A percentile compares a stretch with the other conserved stretches of the same genome.
These are phyloP conservation scores for Nigrograna mackinnonii DNA, from an alignment of 2,329 filamentous ascomycete genomes.

Conservation along the genomic window DNA sequence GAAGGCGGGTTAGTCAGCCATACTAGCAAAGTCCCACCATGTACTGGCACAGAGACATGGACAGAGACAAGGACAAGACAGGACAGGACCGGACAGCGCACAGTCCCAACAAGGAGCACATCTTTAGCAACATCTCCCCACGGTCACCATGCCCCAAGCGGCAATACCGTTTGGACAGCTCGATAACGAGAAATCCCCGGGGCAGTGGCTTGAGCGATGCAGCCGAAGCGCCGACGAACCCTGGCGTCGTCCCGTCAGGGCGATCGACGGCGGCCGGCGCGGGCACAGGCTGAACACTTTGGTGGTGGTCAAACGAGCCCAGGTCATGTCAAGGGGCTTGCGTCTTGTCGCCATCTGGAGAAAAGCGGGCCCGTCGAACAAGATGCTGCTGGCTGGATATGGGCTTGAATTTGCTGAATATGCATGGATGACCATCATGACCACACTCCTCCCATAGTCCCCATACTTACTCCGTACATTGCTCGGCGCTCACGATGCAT, in stretches of 20 bases:
- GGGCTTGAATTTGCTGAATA: too few relatives aligned
- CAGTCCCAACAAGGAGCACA: too few relatives aligned
- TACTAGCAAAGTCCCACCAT: too few relatives aligned
- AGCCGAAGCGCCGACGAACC: conserved; percentile 39
- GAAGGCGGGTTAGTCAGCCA: too few relatives aligned
- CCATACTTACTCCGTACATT: conserved; percentile 1
- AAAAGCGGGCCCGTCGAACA: too few relatives aligned
- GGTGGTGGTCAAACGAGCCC: conserved; percentile 32
- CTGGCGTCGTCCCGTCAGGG: conserved; percentile 35
- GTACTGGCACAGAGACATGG: too few relatives aligned
- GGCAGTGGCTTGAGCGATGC: conserved; percentile 35
- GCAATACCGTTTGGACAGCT: conserved; percentile 34
- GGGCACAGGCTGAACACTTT: conserved; percentile 23
- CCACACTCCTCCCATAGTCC: conserved; percentile 13
- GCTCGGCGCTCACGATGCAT: conserved; percentile 7
- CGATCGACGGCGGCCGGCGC: conserved; percentile 39
- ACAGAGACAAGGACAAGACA: too few relatives aligned
- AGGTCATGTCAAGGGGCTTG: conserved; percentile 35
- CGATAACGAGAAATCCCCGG: conserved; percentile 41
- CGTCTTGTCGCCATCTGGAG: conserved; percentile 9
- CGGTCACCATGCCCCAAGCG: conserved; percentile 31
- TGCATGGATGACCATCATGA: conserved; percentile 18
- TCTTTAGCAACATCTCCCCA: conserved; percentile 25
- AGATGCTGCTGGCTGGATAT: too few relatives aligned
- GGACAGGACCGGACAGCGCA: too few relatives aligned